Percentiles rank a stretch among this genome's conserved stretches.
These are phyloP conservation scores for Aphanomyces euteiches DNA, from an alignment of 352 stramenopile species.

Conservation along the genomic window DNA sequence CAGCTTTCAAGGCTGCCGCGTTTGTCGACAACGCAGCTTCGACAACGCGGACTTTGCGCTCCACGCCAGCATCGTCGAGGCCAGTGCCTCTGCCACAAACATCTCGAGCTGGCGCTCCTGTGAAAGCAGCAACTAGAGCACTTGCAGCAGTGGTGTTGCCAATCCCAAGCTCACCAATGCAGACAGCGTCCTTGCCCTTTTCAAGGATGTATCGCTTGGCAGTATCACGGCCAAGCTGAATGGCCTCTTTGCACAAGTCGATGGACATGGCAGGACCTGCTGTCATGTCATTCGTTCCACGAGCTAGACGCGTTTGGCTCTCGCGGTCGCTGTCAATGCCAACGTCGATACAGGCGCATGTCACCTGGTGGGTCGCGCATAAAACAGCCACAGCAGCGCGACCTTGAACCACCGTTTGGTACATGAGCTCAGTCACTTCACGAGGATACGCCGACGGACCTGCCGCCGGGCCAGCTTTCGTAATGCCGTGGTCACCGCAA, in stretches of 20 bases:
- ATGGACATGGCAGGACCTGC: constrained; percentile 43
- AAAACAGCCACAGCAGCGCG: constrained; percentile 49
- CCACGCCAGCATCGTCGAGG: constrained; percentile 39
- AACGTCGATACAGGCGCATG: constrained; percentile 46
- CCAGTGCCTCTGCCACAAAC: constrained; percentile 35
- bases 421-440: constrained; percentile 44
- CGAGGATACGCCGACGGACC: constrained; percentile 51
- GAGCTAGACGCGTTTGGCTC: constrained; percentile 32
- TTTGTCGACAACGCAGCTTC: constrained; percentile 35
- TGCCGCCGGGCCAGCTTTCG: constrained; percentile 40
- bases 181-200: constrained; percentile 34
- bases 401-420: constrained; percentile 40
- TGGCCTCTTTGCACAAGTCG: constrained; percentile 39
- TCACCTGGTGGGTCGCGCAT: constrained; percentile 35
- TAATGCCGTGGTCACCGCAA: constrained; percentile 56
- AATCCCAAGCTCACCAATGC: constrained; percentile 69
- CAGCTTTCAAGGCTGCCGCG: not conserved
- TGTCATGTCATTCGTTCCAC: constrained; percentile 52
- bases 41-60: constrained; percentile 52
- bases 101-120: constrained; percentile 31
- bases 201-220: constrained; percentile 31
- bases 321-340: constrained; percentile 40
- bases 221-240: constrained; percentile 36
- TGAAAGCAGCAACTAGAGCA: constrained; percentile 43
- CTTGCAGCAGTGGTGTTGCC: constrained; percentile 60